Conservation (phyloP, 306 rosid genomes). For the Ochetophila trinervis region DNA sequence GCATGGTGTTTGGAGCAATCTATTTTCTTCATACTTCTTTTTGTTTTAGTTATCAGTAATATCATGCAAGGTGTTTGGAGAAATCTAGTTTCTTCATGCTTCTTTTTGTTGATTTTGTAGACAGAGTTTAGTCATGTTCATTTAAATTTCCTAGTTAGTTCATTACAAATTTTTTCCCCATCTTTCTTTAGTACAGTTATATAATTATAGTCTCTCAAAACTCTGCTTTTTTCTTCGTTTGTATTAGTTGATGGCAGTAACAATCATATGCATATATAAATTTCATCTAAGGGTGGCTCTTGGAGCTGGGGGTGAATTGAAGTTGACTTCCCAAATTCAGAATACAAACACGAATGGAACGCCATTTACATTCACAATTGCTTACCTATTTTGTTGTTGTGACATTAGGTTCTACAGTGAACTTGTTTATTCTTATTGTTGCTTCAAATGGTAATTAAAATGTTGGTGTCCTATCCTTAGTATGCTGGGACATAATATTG, state of each 20-base stretch:
- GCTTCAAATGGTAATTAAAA: neutral
- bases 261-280: constrained; percentile 47
- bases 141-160: neutral
- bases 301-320: constrained; percentile 65
- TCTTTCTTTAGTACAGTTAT: too few relatives aligned
- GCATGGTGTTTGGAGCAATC: neutral
- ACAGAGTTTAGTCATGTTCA: neutral
- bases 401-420: constrained; percentile 52
- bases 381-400: constrained; percentile 59
- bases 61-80: too few relatives aligned
- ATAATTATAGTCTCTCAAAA: neutral
- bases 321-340: constrained; percentile 71
- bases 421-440: neutral
- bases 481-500: neutral
- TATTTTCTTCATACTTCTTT: neutral
- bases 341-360: constrained; percentile 70
- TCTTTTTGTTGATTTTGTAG: neutral
- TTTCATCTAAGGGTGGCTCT: constrained; percentile 63
- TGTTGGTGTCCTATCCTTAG: neutral
- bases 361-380: constrained; percentile 66
- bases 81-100: too few relatives aligned
- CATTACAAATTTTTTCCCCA: too few relatives aligned
- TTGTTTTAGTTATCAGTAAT: neutral
- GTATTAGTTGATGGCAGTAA: neutral
- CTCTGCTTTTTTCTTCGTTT: constrained; percentile 1